Conservation (phyloP, 2,329 filamentous ascomycete genomes). For the Aspergillus versicolor region DNA sequence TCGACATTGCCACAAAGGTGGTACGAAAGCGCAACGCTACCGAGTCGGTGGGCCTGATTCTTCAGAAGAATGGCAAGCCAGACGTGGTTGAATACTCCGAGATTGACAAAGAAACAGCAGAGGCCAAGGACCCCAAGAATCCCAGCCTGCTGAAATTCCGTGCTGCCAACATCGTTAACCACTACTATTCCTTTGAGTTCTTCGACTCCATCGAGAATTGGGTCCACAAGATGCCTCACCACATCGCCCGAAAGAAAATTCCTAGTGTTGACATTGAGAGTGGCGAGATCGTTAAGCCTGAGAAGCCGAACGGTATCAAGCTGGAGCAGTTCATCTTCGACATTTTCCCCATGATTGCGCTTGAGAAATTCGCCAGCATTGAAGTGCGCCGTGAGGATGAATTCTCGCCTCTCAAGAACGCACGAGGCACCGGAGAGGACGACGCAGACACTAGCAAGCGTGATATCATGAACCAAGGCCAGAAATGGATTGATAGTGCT, state of each 20-base stretch:
- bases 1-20: slow-evolving; percentile 98
- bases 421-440: slow-evolving; percentile 80
- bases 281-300: slow-evolving; percentile 81
- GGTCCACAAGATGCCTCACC: slow-evolving; percentile 84
- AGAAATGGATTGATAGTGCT: slow-evolving; percentile 77
- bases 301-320: slow-evolving; percentile 97
- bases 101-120: slow-evolving; percentile 84
- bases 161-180: slow-evolving; percentile 98
- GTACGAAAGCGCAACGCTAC: slow-evolving; percentile 96
- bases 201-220: slow-evolving; percentile 86
- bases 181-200: slow-evolving; percentile 97
- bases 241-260: slow-evolving; percentile 98
- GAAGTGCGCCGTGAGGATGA: slow-evolving; percentile 97
- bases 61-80: slow-evolving; percentile 92
- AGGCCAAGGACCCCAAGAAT: slow-evolving; percentile 81
- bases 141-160: slow-evolving; percentile 86
- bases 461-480: slow-evolving; percentile 87
- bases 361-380: slow-evolving; percentile 90
- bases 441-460: slow-evolving; percentile 88
- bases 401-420: slow-evolving; percentile 97
- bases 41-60: slow-evolving; percentile 90
- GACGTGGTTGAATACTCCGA: slow-evolving; percentile 99
- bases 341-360: slow-evolving; percentile 84
- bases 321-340: slow-evolving; percentile 99
- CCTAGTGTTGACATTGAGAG: slow-evolving; percentile 74